phyloP scores from a whole-genome alignment of 192 early-diverging fungal genomes.

The Jimgerdemannia flammicorona region DNA sequence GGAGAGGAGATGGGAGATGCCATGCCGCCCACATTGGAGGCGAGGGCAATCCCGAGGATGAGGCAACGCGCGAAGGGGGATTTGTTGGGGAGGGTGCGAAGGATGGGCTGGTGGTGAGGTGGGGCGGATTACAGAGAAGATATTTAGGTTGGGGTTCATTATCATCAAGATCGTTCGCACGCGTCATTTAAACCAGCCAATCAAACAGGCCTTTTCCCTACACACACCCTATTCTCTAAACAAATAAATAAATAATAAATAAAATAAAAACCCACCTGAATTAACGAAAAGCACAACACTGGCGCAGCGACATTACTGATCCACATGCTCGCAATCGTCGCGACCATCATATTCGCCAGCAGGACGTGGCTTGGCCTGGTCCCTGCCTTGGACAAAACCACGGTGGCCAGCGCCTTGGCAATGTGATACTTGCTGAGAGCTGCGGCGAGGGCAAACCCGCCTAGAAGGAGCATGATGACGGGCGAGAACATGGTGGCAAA shows the following conservation, averaged over 20 bases:
- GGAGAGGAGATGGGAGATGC: slow-evolving; percentile 94
- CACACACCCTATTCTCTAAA: neutral
- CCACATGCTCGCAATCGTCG: slow-evolving; percentile 98
- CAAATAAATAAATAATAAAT: neutral
- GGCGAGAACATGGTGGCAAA: slow-evolving; percentile 95
- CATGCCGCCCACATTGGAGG: slow-evolving; percentile 97
- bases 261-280: slow-evolving; percentile 50
- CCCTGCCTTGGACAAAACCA: slow-evolving; percentile 89
- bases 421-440: slow-evolving; percentile 95
- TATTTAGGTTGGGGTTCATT: neutral
- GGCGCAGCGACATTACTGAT: slow-evolving; percentile 97
- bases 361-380: slow-evolving; percentile 78
- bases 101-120: slow-evolving; percentile 65
- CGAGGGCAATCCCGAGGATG: slow-evolving; percentile 95
- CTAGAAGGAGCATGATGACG: slow-evolving; percentile 93
- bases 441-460: slow-evolving; percentile 91
- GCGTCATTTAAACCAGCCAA: neutral
- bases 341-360: slow-evolving; percentile 92
- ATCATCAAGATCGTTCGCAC: neutral
- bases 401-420: slow-evolving; percentile 85
- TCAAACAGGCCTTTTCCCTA: too few species aligned
- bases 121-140: neutral
- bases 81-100: slow-evolving; percentile 81
- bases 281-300: slow-evolving; percentile 92
- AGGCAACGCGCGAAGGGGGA: slow-evolving; percentile 81